phyloP scores from a whole-genome alignment of 345 rosid genomes.

The Eucalyptus microcorys region DNA sequence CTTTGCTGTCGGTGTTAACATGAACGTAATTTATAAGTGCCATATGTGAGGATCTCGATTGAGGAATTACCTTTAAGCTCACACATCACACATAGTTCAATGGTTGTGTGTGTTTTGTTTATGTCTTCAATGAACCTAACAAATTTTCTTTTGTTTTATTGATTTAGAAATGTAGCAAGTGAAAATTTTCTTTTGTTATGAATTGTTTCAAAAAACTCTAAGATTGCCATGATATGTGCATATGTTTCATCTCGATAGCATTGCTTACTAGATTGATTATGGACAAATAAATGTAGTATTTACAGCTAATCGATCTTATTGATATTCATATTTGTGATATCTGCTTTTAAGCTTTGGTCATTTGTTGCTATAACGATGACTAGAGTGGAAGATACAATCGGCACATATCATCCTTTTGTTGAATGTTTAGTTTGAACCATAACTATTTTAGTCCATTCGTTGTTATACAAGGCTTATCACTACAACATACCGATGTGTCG shows the following conservation, averaged over 20 bases:
- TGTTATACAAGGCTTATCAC: not conserved
- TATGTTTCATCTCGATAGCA: not conserved
- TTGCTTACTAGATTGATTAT: not conserved
- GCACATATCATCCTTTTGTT: rapidly evolving
- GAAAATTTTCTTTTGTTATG: not conserved
- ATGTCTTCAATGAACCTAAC: not conserved
- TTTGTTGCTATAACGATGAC: not conserved
- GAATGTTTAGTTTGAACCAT: not conserved
- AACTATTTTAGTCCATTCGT: not conserved
- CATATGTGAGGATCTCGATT: not conserved
- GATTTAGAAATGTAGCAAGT: not conserved
- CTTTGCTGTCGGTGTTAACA: not conserved
- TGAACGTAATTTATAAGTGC: not conserved
- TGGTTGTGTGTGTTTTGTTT: not conserved
- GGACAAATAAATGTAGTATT: not conserved
- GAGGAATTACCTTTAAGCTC: not conserved
- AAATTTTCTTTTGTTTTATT: not conserved
- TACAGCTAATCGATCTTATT: not conserved
- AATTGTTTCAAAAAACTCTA: not conserved
- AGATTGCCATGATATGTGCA: not conserved
- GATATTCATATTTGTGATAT: not conserved
- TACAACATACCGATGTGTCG: rapidly evolving
- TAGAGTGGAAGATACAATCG: not conserved
- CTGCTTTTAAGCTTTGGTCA: not conserved
- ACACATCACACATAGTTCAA: not conserved